phyloP scores from a whole-genome alignment of 345 rosid genomes.

The Abelmoschus esculentus region DNA sequence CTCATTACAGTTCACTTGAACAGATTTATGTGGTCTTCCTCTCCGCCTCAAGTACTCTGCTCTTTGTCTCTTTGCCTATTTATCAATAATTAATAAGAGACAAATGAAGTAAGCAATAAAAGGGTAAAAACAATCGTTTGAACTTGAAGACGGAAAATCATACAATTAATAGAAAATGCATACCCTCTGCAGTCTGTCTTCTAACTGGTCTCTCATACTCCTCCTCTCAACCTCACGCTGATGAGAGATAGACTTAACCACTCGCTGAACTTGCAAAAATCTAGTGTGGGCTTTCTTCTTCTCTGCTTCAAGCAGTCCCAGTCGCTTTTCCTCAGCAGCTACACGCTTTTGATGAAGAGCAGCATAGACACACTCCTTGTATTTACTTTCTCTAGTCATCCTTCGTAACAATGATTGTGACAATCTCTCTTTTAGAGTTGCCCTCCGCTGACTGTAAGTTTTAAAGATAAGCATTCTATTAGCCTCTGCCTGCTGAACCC shows the following conservation, averaged over 20 bases:
- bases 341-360: conserved; percentile 79
- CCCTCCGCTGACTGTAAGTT: conserved; percentile 68
- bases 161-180: conserved; percentile 12
- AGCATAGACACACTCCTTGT: conserved; percentile 70
- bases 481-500: conserved; percentile 83
- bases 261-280: conserved; percentile 56
- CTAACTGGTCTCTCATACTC: conserved; percentile 72
- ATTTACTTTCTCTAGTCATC: conserved; percentile 77
- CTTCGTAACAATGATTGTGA: conserved; percentile 71
- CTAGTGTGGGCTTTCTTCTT: conserved; percentile 78
- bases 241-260: conserved; percentile 61
- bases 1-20: conserved; percentile 34
- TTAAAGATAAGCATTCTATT: conserved; percentile 82
- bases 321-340: conserved; percentile 92
- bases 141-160: neutral
- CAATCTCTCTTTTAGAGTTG: conserved; percentile 68
- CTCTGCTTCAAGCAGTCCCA: conserved; percentile 81
- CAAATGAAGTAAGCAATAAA: neutral
- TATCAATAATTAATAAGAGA: conserved; percentile 12
- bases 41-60: conserved; percentile 88
- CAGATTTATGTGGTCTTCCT: conserved; percentile 46
- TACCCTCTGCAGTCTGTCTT: conserved; percentile 82
- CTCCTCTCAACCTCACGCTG: conserved; percentile 89
- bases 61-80: conserved; percentile 75
- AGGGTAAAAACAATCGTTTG: too few relatives aligned